These are phyloP conservation scores for Ceratobasidium sp. DNA, from an alignment of 1,284 basidiomycete genomes.

Conservation along the genomic window DNA sequence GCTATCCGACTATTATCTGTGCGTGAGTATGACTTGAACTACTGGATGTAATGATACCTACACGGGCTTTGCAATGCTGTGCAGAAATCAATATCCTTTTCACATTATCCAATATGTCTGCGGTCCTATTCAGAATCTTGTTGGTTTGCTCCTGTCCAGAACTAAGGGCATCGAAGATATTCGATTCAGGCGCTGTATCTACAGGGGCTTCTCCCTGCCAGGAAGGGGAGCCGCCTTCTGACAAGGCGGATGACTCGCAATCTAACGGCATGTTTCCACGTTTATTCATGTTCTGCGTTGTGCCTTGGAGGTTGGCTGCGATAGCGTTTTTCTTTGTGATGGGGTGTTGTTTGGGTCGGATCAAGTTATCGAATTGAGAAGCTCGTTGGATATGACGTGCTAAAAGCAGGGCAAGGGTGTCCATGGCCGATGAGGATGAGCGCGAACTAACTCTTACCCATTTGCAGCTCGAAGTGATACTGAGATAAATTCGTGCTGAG, in stretches of 20 bases:
- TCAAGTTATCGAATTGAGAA: background rate
- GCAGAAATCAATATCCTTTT: constrained; percentile 1
- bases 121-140: background rate
- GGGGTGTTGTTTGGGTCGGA: background rate
- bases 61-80: background rate
- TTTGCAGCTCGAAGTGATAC: background rate
- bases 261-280: no score
- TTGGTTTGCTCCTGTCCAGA: background rate
- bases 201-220: no score
- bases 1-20: background rate
- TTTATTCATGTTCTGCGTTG: no score
- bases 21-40: background rate
- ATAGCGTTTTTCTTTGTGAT: background rate
- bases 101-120: background rate
- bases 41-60: background rate
- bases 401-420: background rate
- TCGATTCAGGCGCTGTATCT: no score
- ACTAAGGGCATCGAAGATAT: no score
- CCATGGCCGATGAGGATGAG: background rate
- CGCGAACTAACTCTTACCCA: background rate
- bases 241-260: no score
- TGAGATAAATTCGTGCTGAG: background rate
- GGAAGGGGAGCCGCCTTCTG: no score
- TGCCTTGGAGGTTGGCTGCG: no score
- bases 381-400: background rate